Conservation (phyloP, 2,329 filamentous ascomycete species). For the Fusarium luffae region DNA sequence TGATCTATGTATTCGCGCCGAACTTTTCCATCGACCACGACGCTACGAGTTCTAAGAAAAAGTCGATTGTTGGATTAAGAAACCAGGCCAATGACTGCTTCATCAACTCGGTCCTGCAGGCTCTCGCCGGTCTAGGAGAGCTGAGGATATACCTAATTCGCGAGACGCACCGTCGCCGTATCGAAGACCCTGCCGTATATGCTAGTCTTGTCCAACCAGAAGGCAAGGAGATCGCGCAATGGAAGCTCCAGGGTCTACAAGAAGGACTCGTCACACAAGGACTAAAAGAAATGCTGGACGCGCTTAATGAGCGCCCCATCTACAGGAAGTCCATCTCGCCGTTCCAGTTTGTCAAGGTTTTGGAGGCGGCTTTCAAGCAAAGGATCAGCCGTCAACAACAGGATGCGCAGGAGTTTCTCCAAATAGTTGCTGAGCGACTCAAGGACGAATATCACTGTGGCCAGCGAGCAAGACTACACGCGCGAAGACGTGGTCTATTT, state of each 20-base stretch:
- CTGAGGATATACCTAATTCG: conserved; percentile 91
- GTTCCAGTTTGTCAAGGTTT: conserved; percentile 80
- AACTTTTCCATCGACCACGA: conserved; percentile 95
- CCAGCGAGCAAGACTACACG: conserved; percentile 73
- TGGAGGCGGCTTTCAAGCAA: conserved; percentile 89
- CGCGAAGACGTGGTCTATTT: conserved; percentile 51
- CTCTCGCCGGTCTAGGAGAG: conserved; percentile 88
- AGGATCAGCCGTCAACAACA: conserved; percentile 95
- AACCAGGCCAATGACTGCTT: conserved; percentile 97
- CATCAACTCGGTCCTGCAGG: conserved; percentile 96
- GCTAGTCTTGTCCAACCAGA: conserved; percentile 66
- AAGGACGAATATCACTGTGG: conserved; percentile 95
- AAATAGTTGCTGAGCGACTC: conserved; percentile 90
- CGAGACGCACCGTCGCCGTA: conserved; percentile 84
- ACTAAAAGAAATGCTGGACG: conserved; percentile 91
- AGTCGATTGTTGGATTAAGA: conserved; percentile 85
- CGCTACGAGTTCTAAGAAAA: conserved; percentile 74
- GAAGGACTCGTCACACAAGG: conserved; percentile 85
- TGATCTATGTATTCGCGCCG: conserved; percentile 98
- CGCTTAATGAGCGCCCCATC: conserved; percentile 91
- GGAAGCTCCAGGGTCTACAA: conserved; percentile 77
- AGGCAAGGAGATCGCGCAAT: conserved; percentile 60
- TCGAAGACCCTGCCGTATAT: conserved; percentile 84
- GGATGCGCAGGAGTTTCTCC: conserved; percentile 96
- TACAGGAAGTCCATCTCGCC: conserved; percentile 94